Evolutionary conservation across 1,139 yeast genomes (phyloP).

Genomic region (Meyerozyma athensensis): DNA sequence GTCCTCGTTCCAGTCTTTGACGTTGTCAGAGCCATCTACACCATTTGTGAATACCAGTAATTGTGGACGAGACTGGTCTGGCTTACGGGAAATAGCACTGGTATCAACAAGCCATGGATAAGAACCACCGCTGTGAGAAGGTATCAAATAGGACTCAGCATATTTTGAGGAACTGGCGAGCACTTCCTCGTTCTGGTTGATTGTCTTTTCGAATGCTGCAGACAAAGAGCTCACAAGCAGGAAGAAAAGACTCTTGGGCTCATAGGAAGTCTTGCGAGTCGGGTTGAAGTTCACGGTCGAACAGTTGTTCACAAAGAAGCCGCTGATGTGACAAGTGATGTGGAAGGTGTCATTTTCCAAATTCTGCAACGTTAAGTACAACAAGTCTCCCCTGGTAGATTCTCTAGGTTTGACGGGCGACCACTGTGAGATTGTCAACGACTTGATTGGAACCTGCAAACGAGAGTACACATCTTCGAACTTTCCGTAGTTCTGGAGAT

Average conservation of each 20-base stretch:
- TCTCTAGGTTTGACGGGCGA: slow-evolving; percentile 75
- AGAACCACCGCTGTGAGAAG: slow-evolving; percentile 56
- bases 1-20: slow-evolving; percentile 88
- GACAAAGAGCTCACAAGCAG: slow-evolving; percentile 52
- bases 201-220: slow-evolving; percentile 41
- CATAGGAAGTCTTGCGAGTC: slow-evolving; percentile 38
- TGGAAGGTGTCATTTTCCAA: slow-evolving; percentile 76
- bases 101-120: slow-evolving; percentile 71
- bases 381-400: slow-evolving; percentile 66
- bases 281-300: slow-evolving; percentile 72
- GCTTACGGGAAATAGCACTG: slow-evolving; percentile 21
- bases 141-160: slow-evolving; percentile 54
- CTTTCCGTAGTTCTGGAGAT: slow-evolving; percentile 10
- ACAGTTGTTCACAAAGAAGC: slow-evolving; percentile 72
- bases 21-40: slow-evolving; percentile 51
- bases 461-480: slow-evolving; percentile 20
- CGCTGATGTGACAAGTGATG: slow-evolving; percentile 72
- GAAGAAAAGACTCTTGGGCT: slow-evolving; percentile 42
- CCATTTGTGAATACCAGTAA: slow-evolving; percentile 51
- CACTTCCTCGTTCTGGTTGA: slow-evolving; percentile 36
- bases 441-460: slow-evolving; percentile 42
- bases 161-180: slow-evolving; percentile 44
- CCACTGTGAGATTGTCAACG: slow-evolving; percentile 74
- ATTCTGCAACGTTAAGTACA: slow-evolving; percentile 71
- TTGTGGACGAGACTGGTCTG: slow-evolving; percentile 66